Percentiles rank a stretch among this genome's conserved stretches.
phyloP scores from a whole-genome alignment of 495 filamentous ascomycete species.

The Tuber aestivum region DNA sequence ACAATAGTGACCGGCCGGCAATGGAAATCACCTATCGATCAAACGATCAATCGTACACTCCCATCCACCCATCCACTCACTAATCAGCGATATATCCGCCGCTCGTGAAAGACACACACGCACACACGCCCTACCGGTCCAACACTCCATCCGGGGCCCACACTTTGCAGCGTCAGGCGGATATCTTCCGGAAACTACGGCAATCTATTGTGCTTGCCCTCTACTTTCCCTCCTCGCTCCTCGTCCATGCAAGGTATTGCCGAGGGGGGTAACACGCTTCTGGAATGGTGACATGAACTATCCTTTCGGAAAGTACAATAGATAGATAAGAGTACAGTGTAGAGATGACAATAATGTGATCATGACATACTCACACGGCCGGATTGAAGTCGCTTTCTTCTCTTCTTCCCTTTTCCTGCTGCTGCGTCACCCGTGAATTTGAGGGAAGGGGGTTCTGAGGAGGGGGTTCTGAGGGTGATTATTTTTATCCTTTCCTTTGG shows the following conservation, averaged over 20 bases:
- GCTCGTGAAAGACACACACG: background rate
- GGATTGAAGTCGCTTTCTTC: background rate
- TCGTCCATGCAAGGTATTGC: background rate
- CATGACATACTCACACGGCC: no score
- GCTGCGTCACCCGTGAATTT: background rate
- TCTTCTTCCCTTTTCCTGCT: background rate
- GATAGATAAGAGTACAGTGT: background rate
- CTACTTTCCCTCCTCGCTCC: background rate
- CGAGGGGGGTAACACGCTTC: background rate
- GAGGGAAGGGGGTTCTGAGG: background rate
- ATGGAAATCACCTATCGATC: background rate
- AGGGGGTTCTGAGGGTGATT: background rate
- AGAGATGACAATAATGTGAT: background rate
- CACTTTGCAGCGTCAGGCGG: background rate
- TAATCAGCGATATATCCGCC: background rate
- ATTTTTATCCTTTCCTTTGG: background rate
- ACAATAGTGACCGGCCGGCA: background rate
- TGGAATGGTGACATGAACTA: background rate
- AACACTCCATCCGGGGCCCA: background rate
- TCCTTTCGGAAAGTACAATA: background rate
- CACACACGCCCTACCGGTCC: constrained; percentile 2
- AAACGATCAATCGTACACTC: background rate
- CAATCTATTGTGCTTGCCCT: background rate
- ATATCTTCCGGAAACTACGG: background rate
- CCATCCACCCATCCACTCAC: background rate